Percentiles rank a stretch among this genome's conserved stretches.
phyloP scores from a whole-genome alignment of 2,329 filamentous ascomycete genomes.

The Pestalotiopsis sp. region DNA sequence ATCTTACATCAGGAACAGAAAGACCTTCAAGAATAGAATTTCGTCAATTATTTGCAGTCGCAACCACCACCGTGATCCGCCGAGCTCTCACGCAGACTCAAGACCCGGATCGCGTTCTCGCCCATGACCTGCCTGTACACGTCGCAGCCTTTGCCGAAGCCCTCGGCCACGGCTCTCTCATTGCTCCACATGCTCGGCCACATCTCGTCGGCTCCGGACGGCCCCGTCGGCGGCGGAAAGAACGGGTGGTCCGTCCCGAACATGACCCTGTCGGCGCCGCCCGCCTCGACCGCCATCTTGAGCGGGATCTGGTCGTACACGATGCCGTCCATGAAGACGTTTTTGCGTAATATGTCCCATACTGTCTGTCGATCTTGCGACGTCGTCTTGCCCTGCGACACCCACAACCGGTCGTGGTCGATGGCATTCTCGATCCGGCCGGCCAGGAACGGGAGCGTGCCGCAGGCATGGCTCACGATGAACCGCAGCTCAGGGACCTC shows the following conservation, averaged over 20 bases:
- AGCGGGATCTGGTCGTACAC: constrained; percentile 76
- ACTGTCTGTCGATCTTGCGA: constrained; percentile 45
- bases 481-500: constrained; percentile 67
- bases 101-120: constrained; percentile 27
- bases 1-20: not conserved
- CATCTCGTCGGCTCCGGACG: constrained; percentile 51
- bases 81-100: constrained; percentile 21
- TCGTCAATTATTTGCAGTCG: not conserved
- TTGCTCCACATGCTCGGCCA: constrained; percentile 70
- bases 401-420: constrained; percentile 75
- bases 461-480: constrained; percentile 83
- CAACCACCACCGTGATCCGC: not conserved
- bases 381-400: constrained; percentile 57
- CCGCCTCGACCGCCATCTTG: constrained; percentile 67
- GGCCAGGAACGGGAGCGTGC: constrained; percentile 83
- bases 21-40: not conserved
- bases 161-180: constrained; percentile 33
- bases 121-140: constrained; percentile 28
- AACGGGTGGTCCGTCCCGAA: constrained; percentile 86
- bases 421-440: constrained; percentile 87
- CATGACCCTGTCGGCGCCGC: constrained; percentile 68
- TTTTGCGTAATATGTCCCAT: constrained; percentile 62
- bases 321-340: constrained; percentile 86
- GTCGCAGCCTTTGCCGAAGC: constrained; percentile 25
- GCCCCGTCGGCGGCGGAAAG: constrained; percentile 69